Conservation (phyloP, 2,329 filamentous ascomycete species). For the Hortaea sp. region DNA sequence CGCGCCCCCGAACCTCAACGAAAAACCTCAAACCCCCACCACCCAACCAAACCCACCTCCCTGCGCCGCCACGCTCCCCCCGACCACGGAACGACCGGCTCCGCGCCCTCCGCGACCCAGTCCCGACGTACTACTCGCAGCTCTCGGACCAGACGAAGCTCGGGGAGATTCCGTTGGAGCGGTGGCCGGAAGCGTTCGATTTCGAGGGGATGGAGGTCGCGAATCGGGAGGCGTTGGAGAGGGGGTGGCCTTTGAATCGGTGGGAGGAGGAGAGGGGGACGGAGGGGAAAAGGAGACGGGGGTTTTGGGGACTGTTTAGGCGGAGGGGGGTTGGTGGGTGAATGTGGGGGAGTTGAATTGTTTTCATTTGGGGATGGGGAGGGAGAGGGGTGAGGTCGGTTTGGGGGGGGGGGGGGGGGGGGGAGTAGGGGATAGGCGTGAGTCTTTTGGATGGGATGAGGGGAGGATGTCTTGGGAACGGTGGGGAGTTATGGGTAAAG, state of each 20-base stretch:
- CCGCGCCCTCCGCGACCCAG: conserved; percentile 12
- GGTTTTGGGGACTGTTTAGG: conserved; percentile 4
- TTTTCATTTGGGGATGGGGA: no score
- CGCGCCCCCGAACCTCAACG: not conserved
- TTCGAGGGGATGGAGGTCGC: conserved; percentile 31
- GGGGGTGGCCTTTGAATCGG: conserved; percentile 17
- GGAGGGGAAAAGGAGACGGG: conserved; percentile 10
- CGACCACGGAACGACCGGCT: no score
- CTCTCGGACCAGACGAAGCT: conserved; percentile 38
- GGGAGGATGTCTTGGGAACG: no score
- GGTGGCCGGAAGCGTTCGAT: conserved; percentile 35
- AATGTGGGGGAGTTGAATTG: no score
- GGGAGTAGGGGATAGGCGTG: no score
- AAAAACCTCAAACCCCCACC: not conserved
- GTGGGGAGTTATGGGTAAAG: no score
- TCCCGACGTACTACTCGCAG: conserved; percentile 33
- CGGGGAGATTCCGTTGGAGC: conserved; percentile 37
- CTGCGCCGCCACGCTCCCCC: not conserved
- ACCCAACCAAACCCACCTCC: conserved; percentile 3
- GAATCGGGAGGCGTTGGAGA: conserved; percentile 29
- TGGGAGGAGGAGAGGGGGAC: not conserved
- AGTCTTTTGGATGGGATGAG: no score
- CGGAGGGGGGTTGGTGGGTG: no score
- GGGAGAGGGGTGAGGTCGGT: no score
- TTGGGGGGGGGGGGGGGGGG: no score